These are phyloP conservation scores for Vachellia pachyceras DNA, from an alignment of 306 rosid genomes.

Conservation along the genomic window DNA sequence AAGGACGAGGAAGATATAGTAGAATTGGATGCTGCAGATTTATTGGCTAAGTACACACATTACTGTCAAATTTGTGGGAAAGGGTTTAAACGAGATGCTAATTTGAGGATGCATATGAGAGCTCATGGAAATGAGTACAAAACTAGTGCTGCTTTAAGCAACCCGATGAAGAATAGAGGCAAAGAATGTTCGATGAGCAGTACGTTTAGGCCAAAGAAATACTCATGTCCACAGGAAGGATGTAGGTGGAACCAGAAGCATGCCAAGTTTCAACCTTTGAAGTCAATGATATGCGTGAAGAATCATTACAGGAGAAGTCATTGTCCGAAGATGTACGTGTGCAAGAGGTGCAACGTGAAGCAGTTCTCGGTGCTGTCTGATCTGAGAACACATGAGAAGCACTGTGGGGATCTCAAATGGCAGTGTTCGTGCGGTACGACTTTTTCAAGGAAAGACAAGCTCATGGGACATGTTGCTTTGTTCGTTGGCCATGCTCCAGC, in stretches of 20 bases:
- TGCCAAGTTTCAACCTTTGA: conserved; percentile 84
- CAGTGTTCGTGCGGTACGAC: conserved; percentile 91
- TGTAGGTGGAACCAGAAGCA: conserved; percentile 91
- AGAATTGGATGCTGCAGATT: conserved; percentile 70
- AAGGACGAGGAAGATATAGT: conserved; percentile 57
- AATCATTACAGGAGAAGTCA: conserved; percentile 95
- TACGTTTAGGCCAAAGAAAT: conserved; percentile 54
- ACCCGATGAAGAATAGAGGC: conserved; percentile 56
- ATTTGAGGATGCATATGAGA: conserved; percentile 97
- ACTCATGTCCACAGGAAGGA: conserved; percentile 91
- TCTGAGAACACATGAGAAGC: conserved; percentile 91
- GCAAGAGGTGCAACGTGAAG: conserved; percentile 85
- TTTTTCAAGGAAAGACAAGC: conserved; percentile 92
- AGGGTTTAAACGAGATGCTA: conserved; percentile 92
- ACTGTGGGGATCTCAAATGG: conserved; percentile 92
- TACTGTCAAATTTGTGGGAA: conserved; percentile 91
- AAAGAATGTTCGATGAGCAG: conserved; percentile 29
- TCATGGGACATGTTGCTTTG: conserved; percentile 87
- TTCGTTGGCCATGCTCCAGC: conserved; percentile 73
- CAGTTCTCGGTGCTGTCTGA: conserved; percentile 93
- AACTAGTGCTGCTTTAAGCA: conserved; percentile 72
- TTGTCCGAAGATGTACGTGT: conserved; percentile 93
- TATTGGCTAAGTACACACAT: conserved; percentile 92
- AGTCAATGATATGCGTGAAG: conserved; percentile 91
- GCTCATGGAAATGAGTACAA: conserved; percentile 97